phyloP scores from a whole-genome alignment of 106 monocot genomes.

The Dioscorea zingiberensis region DNA sequence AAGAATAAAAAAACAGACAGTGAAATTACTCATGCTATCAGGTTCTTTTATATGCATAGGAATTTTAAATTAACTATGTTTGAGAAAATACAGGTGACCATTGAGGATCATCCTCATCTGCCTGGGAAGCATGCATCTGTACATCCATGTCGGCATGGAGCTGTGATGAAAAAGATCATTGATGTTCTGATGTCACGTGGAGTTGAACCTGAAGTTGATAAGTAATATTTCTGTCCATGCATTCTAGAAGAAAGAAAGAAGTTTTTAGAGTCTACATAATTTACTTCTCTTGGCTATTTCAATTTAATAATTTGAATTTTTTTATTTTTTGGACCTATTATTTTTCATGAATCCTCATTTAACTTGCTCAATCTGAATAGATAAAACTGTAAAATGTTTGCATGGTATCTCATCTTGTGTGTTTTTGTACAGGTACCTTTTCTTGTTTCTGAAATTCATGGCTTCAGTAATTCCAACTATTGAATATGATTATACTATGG shows the following conservation, averaged over 20 bases:
- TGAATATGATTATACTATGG: constrained; percentile 98
- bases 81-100: constrained; percentile 62
- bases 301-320: constrained; percentile 7
- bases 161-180: constrained; percentile 99
- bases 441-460: constrained; percentile 96
- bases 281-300: neutral
- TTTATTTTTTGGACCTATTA: neutral
- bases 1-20: no score
- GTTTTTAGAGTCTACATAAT: neutral
- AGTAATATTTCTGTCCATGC: constrained; percentile 32
- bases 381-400: neutral
- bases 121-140: constrained; percentile 98
- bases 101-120: constrained; percentile 98
- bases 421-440: constrained; percentile 65
- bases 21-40: no score
- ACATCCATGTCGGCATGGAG: constrained; percentile 92
- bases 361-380: neutral
- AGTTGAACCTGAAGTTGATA: constrained; percentile 98
- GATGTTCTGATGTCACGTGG: constrained; percentile 90
- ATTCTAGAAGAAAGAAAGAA: no score
- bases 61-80: no score
- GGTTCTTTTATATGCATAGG: no score
- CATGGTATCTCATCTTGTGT: neutral
- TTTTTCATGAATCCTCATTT: neutral
- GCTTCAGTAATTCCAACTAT: constrained; percentile 97